Base-by-base conservation (phyloP, 345 rosid species). In the Eucalyptus pumila region DNA sequence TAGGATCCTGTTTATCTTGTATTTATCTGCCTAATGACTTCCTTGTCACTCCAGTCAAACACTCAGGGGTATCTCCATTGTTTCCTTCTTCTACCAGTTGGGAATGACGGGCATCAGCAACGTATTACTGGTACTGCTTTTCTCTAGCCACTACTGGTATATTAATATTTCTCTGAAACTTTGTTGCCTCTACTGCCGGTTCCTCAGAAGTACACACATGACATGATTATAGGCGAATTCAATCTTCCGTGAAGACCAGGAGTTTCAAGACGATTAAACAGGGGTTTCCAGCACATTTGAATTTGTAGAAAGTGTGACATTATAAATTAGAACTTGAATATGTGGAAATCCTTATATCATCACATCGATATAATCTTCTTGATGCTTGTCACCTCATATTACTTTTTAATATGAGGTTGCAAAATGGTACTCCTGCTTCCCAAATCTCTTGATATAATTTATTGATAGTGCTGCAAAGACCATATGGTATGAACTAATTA, bases 31-130 rank as follows among this genome's bases (percentile, higher is more conserved):
- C 52, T 87, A 69, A 69, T n/a, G 72, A n/a, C 9, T 69, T 72
- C 88, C 86, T 5, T 44, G n/a, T 80, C 34, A 56, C 40, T 88
- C 88, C 96, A 94, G 96, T 88, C 92, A 90, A 86, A 91, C 94
- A 26, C 95, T 94, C 3, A 85, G 91, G 85, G 94, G 92, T 89
- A 91, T 93, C 90, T 90, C 95, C 26, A 9, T 90, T 14, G 90
- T 94, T 92, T 89, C 92, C 80, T 94, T 94, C 91, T 92, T 94
- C 89, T 94, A 94, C 72, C 87, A 93, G 90, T 60, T 94, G 92
- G 96, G 96, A 89, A 94, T 92, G 95, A 90, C 95, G 1, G 95
- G 96, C 89, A 93, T 94, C 92, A 92, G 88, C 51, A 85, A 91
- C 15, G 93, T 94, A 87, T 90, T 94, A 85, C 86, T 94, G 80